phyloP scores from a whole-genome alignment of 1,139 yeast species.

The Debaryomyces psychrophilus region DNA sequence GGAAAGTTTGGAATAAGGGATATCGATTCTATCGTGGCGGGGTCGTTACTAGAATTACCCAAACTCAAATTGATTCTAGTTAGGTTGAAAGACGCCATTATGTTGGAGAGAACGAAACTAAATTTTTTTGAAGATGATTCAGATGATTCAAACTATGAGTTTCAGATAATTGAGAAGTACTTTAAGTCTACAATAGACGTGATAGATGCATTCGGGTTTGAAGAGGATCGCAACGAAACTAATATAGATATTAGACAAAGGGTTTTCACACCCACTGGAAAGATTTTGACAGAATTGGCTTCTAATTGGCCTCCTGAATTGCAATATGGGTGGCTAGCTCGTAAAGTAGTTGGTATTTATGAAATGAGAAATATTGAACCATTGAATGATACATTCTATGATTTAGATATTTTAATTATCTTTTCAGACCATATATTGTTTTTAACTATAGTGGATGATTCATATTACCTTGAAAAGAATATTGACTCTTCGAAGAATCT shows the following conservation, averaged over 20 bases:
- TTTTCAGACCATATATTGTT: slow-evolving; percentile 81
- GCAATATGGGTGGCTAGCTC: slow-evolving; percentile 84
- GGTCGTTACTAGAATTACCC: slow-evolving; percentile 67
- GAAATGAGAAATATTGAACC: slow-evolving; percentile 48
- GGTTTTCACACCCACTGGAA: slow-evolving; percentile 90
- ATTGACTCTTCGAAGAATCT: slow-evolving; percentile 52
- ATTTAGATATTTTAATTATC: slow-evolving; percentile 62
- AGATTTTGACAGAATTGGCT: slow-evolving; percentile 80
- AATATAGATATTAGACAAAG: slow-evolving; percentile 55
- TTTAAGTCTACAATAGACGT: slow-evolving; percentile 62
- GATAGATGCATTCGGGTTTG: slow-evolving; percentile 80
- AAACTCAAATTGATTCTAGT: slow-evolving; percentile 68
- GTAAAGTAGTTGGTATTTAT: slow-evolving; percentile 83
- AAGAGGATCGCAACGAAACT: slow-evolving; percentile 28
- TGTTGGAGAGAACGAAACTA: slow-evolving; percentile 23
- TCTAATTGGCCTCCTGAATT: slow-evolving; percentile 84
- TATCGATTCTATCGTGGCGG: slow-evolving; percentile 70
- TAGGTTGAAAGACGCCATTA: slow-evolving; percentile 46
- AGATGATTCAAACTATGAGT: slow-evolving; percentile 19
- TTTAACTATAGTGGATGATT: slow-evolving; percentile 51
- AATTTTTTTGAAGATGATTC: slow-evolving; percentile 16
- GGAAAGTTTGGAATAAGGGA: slow-evolving; percentile 54
- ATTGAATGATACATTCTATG: slow-evolving; percentile 26
- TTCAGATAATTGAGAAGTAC: slow-evolving; percentile 26
- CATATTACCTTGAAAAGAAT: slow-evolving; percentile 30